A percentile compares a stretch with the other conserved stretches of the same genome.
Evolutionary conservation across 208 protist genomes (phyloP).

Genomic region (Phytomonas sp.): DNA sequence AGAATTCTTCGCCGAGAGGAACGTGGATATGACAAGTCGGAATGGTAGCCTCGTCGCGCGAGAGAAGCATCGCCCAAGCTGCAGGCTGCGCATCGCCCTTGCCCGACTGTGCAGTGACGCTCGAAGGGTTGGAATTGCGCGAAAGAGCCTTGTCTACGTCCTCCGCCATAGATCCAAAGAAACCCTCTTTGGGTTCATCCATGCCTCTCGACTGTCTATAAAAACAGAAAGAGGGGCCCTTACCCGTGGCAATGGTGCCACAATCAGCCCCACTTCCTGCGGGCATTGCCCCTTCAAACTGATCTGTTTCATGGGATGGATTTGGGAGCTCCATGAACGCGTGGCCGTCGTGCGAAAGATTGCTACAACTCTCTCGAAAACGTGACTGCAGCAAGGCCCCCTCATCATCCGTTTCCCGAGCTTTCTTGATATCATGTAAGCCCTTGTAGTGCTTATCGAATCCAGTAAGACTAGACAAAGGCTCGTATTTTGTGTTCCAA

Average conservation of each 20-base stretch:
- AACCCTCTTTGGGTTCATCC: not conserved
- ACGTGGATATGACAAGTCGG: conserved; percentile 56
- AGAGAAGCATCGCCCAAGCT: conserved; percentile 69
- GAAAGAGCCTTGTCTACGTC: not conserved
- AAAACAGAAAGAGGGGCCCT: not conserved
- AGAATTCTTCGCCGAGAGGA: conserved; percentile 42
- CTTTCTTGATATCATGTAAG: not conserved
- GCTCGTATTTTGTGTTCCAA: not conserved
- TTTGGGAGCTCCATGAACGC: not conserved
- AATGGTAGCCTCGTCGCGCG: conserved; percentile 66
- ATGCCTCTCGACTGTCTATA: not conserved
- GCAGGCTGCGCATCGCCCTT: not conserved
- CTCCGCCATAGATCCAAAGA: not conserved
- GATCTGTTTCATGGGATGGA: not conserved
- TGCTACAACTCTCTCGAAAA: not conserved
- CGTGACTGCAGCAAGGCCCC: not conserved
- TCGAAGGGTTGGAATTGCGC: not conserved
- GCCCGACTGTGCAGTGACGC: not conserved
- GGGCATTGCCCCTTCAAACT: not conserved
- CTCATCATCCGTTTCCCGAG: not conserved
- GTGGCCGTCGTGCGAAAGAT: not conserved
- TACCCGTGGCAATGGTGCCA: not conserved
- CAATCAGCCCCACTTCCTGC: not conserved
- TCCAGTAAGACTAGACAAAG: not conserved
- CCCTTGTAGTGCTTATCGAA: not conserved